Evolutionary conservation across 2,329 filamentous ascomycete species (phyloP).

Genomic region (Akanthomyces lecanii): DNA sequence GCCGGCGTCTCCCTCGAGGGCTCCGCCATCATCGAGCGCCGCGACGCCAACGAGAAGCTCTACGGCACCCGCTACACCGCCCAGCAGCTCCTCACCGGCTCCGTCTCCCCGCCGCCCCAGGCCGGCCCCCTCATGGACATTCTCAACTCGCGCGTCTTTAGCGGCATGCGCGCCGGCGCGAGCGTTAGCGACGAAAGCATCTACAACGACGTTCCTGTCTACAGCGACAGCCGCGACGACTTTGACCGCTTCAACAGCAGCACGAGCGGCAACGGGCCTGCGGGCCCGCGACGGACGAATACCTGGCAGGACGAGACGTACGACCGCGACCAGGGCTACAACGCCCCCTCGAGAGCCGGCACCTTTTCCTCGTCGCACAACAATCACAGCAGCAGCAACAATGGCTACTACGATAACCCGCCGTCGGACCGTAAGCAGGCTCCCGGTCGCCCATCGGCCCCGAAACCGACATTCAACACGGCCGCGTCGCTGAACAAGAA

Average conservation of each 20-base stretch:
- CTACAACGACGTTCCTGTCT: conserved; percentile 93
- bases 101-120: conserved; percentile 71
- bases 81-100: conserved; percentile 73
- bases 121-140: conserved; percentile 81
- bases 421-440: conserved; percentile 43
- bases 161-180: conserved; percentile 50
- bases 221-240: conserved; percentile 77
- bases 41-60: conserved; percentile 95
- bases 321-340: conserved; percentile 50
- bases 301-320: conserved; percentile 77
- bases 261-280: conserved; percentile 38
- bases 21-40: conserved; percentile 85
- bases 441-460: conserved; percentile 76
- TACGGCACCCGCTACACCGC: conserved; percentile 83
- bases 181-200: conserved; percentile 54
- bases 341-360: conserved; percentile 45
- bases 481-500: conserved; percentile 58
- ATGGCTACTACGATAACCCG: conserved; percentile 51
- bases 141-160: conserved; percentile 80
- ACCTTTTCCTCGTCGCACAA: conserved; percentile 41
- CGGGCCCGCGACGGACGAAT: conserved; percentile 56
- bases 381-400: conserved; percentile 46
- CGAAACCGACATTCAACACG: conserved; percentile 78
- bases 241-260: conserved; percentile 44
- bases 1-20: conserved; percentile 94